Conservation (phyloP, 495 filamentous ascomycete species). For the Podospora didyma region DNA sequence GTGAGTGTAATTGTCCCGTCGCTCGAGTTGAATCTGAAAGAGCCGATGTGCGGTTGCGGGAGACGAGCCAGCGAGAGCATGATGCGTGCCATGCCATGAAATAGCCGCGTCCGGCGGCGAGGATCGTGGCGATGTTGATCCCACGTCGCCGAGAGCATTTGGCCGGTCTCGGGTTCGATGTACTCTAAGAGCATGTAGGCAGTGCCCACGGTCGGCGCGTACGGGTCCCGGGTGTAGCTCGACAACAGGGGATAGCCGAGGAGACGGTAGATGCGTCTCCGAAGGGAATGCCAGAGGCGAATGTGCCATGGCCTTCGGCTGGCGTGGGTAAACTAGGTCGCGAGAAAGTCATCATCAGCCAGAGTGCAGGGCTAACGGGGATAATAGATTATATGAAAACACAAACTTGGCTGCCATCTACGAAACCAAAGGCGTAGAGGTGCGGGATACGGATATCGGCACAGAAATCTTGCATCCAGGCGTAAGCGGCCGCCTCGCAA, state of each 20-base stretch:
- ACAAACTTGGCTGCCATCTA: conserved; percentile 10
- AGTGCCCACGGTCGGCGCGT: neutral
- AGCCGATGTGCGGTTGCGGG: conserved; percentile 31
- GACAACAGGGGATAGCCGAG: conserved; percentile 8
- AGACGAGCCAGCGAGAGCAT: conserved; percentile 29
- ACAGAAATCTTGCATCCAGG: conserved; percentile 34
- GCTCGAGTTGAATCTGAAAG: conserved; percentile 24
- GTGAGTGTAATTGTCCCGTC: conserved; percentile 24
- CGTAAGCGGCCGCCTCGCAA: conserved; percentile 32
- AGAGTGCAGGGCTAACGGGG: neutral
- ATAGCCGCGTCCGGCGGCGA: conserved; percentile 23
- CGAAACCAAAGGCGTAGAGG: conserved; percentile 35
- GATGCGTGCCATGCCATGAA: conserved; percentile 23
- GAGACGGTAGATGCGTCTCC: conserved; percentile 1
- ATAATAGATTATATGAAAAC: neutral
- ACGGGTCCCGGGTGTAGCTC: conserved; percentile 5
- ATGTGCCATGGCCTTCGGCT: conserved; percentile 12
- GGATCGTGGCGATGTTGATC: conserved; percentile 12
- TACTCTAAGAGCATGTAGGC: conserved; percentile 25
- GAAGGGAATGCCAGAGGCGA: conserved; percentile 1
- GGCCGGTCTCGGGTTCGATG: conserved; percentile 15
- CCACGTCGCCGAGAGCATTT: conserved; percentile 35
- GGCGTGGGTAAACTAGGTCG: neutral
- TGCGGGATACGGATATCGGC: conserved; percentile 30
- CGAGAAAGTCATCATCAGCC: neutral